These are phyloP conservation scores for Thielaviopsis punctulata DNA, from an alignment of 2,329 filamentous ascomycete species.

Conservation along the genomic window DNA sequence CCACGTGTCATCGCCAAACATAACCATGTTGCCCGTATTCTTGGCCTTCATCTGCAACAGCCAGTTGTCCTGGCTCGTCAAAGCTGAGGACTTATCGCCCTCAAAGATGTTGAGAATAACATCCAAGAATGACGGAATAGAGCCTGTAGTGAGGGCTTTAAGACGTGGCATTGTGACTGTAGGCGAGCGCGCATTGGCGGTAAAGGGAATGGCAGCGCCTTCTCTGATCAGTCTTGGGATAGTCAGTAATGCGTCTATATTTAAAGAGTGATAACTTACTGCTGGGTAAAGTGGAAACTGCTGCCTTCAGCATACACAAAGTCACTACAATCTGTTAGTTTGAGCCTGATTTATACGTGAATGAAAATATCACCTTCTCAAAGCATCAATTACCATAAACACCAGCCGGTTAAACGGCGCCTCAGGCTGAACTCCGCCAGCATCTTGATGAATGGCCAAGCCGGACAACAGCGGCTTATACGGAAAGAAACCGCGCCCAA, in stretches of 20 bases:
- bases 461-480: slow-evolving; percentile 90
- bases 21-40: slow-evolving; percentile 56
- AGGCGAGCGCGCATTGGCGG: slow-evolving; percentile 85
- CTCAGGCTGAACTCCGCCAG: slow-evolving; percentile 35
- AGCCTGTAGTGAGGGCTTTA: slow-evolving; percentile 93
- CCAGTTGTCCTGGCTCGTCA: slow-evolving; percentile 88
- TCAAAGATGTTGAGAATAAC: slow-evolving; percentile 94
- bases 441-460: slow-evolving; percentile 48
- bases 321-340: slow-evolving; percentile 41
- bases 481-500: slow-evolving; percentile 88
- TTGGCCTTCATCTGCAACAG: slow-evolving; percentile 76
- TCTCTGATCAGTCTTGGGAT: slow-evolving; percentile 55
- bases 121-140: slow-evolving; percentile 94
- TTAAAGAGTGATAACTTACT: slow-evolving; percentile 33
- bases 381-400: slow-evolving; percentile 95
- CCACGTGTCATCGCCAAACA: slow-evolving; percentile 98
- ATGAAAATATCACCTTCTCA: slow-evolving; percentile 47
- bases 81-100: slow-evolving; percentile 74
- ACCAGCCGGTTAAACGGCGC: slow-evolving; percentile 76
- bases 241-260: background rate
- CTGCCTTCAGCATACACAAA: slow-evolving; percentile 75
- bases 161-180: slow-evolving; percentile 97
- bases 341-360: background rate
- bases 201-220: slow-evolving; percentile 79
- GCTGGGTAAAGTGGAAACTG: slow-evolving; percentile 76